phyloP scores from a whole-genome alignment of 2,329 filamentous ascomycete genomes.

The Aspergillus pseudoglaucus region DNA sequence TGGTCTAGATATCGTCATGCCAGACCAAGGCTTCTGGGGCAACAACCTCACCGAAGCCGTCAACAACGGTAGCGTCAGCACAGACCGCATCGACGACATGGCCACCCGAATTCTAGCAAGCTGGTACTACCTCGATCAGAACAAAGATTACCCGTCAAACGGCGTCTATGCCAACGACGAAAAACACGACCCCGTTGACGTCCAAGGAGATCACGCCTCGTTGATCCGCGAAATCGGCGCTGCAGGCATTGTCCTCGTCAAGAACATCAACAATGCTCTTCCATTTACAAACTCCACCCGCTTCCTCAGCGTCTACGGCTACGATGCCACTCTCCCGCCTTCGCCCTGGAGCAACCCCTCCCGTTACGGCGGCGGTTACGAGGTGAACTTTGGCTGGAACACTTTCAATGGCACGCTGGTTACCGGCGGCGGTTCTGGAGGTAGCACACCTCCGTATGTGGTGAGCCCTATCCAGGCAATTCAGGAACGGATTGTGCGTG shows the following conservation, averaged over 20 bases:
- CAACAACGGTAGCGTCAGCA: slow-evolving; percentile 37
- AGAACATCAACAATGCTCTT: slow-evolving; percentile 45
- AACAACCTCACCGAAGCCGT: slow-evolving; percentile 11
- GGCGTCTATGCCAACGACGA: not conserved
- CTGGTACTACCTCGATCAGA: slow-evolving; percentile 41
- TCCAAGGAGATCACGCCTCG: slow-evolving; percentile 32
- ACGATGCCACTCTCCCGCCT: slow-evolving; percentile 40
- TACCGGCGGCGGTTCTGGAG: slow-evolving; percentile 46
- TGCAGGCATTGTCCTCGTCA: slow-evolving; percentile 53
- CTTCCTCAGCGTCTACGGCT: slow-evolving; percentile 51
- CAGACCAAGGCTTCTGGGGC: slow-evolving; percentile 19
- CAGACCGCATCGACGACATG: slow-evolving; percentile 43
- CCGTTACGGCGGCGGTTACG: not conserved
- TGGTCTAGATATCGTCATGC: slow-evolving; percentile 36
- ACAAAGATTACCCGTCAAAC: slow-evolving; percentile 9
- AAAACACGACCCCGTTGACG: not conserved
- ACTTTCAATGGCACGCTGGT: slow-evolving; percentile 41
- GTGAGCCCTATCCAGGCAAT: slow-evolving; percentile 6
- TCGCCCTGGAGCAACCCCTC: not conserved
- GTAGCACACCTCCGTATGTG: slow-evolving; percentile 43
- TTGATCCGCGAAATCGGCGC: slow-evolving; percentile 39
- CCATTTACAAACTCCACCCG: slow-evolving; percentile 34
- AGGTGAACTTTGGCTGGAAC: not conserved
- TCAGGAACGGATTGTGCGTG: not conserved
- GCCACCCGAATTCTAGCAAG: slow-evolving; percentile 42